These are phyloP conservation scores for Linum tenue DNA, from an alignment of 345 rosid species.

Conservation along the genomic window DNA sequence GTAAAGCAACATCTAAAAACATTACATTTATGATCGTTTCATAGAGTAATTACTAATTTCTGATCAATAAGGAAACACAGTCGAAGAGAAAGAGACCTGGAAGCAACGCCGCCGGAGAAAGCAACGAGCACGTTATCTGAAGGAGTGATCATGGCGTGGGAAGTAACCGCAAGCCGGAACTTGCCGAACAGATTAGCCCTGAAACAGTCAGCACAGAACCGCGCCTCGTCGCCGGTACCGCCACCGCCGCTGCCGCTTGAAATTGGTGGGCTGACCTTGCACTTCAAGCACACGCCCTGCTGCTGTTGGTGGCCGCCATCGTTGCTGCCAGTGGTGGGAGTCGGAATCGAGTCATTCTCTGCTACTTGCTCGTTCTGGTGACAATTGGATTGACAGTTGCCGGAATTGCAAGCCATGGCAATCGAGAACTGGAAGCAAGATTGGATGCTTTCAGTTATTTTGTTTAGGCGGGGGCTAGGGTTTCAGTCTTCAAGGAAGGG, in stretches of 20 bases:
- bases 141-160: conserved; percentile 82
- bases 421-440: too few relatives aligned
- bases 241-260: neutral
- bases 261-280: conserved; percentile 53
- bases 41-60: neutral
- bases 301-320: neutral
- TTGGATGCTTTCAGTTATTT: neutral
- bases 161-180: conserved; percentile 74
- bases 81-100: conserved; percentile 38
- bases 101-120: conserved; percentile 85
- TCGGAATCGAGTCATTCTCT: neutral
- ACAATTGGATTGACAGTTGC: conserved; percentile 54
- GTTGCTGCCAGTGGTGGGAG: neutral
- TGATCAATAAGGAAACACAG: neutral
- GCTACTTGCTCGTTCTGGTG: conserved; percentile 25
- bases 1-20: too few relatives aligned
- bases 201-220: conserved; percentile 67
- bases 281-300: conserved; percentile 50
- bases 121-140: conserved; percentile 84
- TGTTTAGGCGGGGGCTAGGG: neutral
- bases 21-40: neutral
- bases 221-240: conserved; percentile 37
- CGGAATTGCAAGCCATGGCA: conserved; percentile 60
- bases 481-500: neutral
- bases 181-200: conserved; percentile 66